Evolutionary conservation across 768 basidiomycete species (phyloP), one percentile per base, ranked within the genome.

Genomic region (Pisolithus marmoratus): DNA sequence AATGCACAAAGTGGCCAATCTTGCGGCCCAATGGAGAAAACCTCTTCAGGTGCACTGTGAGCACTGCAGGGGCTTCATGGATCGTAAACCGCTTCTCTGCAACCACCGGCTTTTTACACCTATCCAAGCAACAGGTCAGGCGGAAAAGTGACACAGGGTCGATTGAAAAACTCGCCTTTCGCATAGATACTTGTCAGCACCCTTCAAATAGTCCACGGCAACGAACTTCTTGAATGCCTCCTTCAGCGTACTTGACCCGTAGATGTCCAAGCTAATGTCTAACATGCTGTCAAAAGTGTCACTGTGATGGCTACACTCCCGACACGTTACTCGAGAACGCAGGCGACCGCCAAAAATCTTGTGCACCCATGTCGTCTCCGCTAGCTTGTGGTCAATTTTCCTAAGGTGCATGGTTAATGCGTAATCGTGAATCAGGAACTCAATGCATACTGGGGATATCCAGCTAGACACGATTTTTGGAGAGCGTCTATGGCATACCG

Each of bases 261-360:
- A 75, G 52, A 98, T 88, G 66, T 98, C 96, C 54, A 99, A 73
- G 64, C 90, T 93, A 48, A 99, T 78, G 70, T 99, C 96, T 49
- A 98, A 77, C 62, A 94, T 89, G 58, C 85, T 82, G 75, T 99
- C 96, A 64, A 93, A 94, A 2, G 96, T 99, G 70, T 99, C 96
- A 67, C 90, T 94, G 63, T 90, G 88, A 69, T 94, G 73, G 8
- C 76, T 72, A 68, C 96, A 99, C 54, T 79, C 78, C 27, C 72
- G 70, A 70, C 96, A 98, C 17, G 82, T 83, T 49, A 99, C 95
- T 24, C 96, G 80, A 8, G 94, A 97, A 22, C 94, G 88, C 41
- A 97, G 71, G 49, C 80, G 81, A 19, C 96, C 96, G 46, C 94
- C 96, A 66, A 98, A 99, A 23, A 97, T 80, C 60, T 85, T 86